These are phyloP conservation scores for Talaromyces adpressus DNA, from an alignment of 495 filamentous ascomycete genomes.

Conservation along the genomic window DNA sequence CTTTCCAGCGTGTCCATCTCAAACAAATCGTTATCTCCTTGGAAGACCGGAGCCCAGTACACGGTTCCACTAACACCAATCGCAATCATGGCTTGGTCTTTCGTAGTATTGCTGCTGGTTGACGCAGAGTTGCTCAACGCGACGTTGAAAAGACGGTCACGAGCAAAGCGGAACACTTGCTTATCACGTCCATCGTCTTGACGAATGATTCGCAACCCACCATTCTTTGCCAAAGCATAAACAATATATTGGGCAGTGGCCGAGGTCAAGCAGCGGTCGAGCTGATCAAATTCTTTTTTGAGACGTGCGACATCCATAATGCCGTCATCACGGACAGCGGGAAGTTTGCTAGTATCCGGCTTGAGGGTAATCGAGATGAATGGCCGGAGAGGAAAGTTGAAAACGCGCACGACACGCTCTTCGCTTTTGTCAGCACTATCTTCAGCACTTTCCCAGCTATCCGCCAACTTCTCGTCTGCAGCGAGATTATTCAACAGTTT, in stretches of 20 bases:
- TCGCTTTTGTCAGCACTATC: conserved; percentile 64
- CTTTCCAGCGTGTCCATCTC: conserved; percentile 66
- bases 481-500: conserved; percentile 26
- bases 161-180: conserved; percentile 77
- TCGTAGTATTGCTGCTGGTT: conserved; percentile 32
- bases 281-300: conserved; percentile 96
- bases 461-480: conserved; percentile 49
- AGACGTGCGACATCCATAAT: conserved; percentile 85
- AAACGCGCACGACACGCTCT: conserved; percentile 62
- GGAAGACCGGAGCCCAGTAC: conserved; percentile 77
- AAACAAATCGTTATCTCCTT: conserved; percentile 63
- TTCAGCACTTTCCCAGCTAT: conserved; percentile 79
- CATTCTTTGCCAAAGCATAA: conserved; percentile 86
- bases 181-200: conserved; percentile 89
- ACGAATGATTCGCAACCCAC: conserved; percentile 83
- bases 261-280: conserved; percentile 85
- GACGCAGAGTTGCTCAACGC: conserved; percentile 58
- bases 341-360: conserved; percentile 28
- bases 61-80: conserved; percentile 91
- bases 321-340: conserved; percentile 58
- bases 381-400: conserved; percentile 92
- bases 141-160: conserved; percentile 93
- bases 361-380: conserved; percentile 72
- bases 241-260: conserved; percentile 89
- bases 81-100: conserved; percentile 74